phyloP scores from a whole-genome alignment of 108 stramenopile species.

The Discostella stelligeroides region DNA sequence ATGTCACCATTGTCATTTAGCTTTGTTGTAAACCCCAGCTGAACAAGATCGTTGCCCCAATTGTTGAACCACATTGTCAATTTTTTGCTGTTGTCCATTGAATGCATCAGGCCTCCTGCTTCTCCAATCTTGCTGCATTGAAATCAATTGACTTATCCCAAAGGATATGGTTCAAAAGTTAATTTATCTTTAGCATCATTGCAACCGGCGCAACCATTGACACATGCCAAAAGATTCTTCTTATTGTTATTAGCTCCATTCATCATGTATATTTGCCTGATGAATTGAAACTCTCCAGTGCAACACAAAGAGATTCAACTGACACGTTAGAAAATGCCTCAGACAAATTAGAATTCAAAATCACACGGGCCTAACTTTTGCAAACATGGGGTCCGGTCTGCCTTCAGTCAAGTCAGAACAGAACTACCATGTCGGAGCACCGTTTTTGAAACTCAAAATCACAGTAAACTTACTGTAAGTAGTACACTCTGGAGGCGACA shows the following conservation, averaged over 20 bases:
- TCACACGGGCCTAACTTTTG: too few species aligned
- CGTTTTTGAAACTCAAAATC: too few species aligned
- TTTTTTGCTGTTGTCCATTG: background rate
- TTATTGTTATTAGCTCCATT: background rate
- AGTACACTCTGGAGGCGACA: too few species aligned
- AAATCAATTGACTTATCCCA: background rate
- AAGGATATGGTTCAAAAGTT: constrained; percentile 1
- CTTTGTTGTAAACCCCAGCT: background rate
- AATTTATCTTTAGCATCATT: background rate
- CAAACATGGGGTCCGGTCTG: too few species aligned
- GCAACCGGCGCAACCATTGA: background rate
- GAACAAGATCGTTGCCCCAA: background rate
- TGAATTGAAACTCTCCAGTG: constrained; percentile 10
- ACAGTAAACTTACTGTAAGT: too few species aligned
- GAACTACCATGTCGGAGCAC: too few species aligned
- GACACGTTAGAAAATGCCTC: background rate
- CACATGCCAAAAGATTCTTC: background rate
- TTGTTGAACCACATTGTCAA: constrained; percentile 5
- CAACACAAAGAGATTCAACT: constrained; percentile 10
- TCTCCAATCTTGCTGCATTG: background rate
- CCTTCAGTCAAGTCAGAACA: too few species aligned
- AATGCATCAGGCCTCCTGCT: background rate
- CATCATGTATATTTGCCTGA: background rate
- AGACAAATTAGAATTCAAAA: too few species aligned
- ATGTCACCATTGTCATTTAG: constrained; percentile 14